Evolutionary conservation across 768 basidiomycete genomes (phyloP), one percentile per base, ranked within the genome.

Genomic region (Coprinopsis strossmayeri): DNA sequence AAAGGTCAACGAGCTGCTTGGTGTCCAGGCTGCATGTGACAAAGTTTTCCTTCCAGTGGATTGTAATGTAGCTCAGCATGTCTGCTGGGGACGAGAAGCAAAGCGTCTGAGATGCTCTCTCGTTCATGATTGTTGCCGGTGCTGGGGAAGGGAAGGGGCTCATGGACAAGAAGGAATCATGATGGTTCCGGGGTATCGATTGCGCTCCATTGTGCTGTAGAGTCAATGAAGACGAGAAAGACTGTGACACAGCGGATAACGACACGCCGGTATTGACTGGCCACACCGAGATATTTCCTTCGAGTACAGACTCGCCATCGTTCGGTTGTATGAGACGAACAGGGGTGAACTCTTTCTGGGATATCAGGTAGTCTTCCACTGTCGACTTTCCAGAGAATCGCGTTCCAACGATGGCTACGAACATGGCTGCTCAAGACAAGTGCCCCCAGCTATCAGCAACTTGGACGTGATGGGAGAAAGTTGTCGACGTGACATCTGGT

Each of bases 1-100:
- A 97, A 42, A 73, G 66, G 51, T 77, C 76, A 28, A 98, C 69
- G 13, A 80, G 65, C 2, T 72, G 66, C 24, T 68, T 67, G 1
- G 77, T 80, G 34, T 62, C 60, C 18, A 94, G 63, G 60, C 90
- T 86, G n/a, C 70, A 64, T 0, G 93, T 95, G 25, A 97, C 91
- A 57, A 84, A 91, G 58, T 89, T 70, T 5, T 70, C 63, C 37
- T 73, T 75, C 95, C 95, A 99, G 54, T 87, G 76, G 52, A 69
- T 73, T 1, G 96, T 98, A 15, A 84, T 83, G 61, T 84, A 76
- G 53, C 80, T 72, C 38, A 98, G 73, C 37, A 97, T 64, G 5
- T 74, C 69, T 11, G 65, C 54, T 1, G 81, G 62, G 7, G 73
- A 73, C 4, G 64, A 35, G 62, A 81, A 87, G 46, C 59, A 60